Base-by-base conservation (phyloP, 257 asterid species). In the Penstemon davidsonii region DNA sequence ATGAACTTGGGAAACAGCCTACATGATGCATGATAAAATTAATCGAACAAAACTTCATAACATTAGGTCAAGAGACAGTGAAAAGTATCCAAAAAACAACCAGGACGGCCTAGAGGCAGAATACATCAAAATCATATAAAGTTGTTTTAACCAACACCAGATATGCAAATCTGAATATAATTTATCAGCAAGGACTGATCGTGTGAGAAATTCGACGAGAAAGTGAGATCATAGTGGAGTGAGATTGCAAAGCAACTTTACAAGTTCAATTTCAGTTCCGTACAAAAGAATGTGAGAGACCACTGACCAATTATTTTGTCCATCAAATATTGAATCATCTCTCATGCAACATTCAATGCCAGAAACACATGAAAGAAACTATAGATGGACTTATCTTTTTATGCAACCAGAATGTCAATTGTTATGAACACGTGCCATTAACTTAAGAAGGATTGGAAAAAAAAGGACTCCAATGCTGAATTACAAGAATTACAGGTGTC, bases 1-100 rank as follows among this genome's bases (percentile, higher is more conserved):
- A 43, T 92, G 92, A 73, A 92, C 95, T 82, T 86, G 95, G 66
- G 98, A 92, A 81, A 82, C 97, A 70, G 97, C 84, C 98, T 92
- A 73, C 70, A 69, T 9, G 63, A 76, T 50, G 54, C 74, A 60
- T 25, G 11, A 73, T 11, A 8, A 60, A 62, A 56, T 67, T 3
- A 65, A 55, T 15, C 38, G 33, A 71, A 38, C 56, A 73, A 41
- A 74, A 65, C 6, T 40, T 8, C 55, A 43, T 13, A 54, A 66
- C 19, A 25, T 25, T 2, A 43, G 15, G 49, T 53, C 25, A 43
- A 39, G 40, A 5, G 60, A 46, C 18, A 54, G 42, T 43, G 19
- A 52, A 57, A 51, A 46, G 41, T 40, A 60, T 37, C 43, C 33
- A 25, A 68, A 36, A 15, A 36, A 56, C 11, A 38, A 49, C 36